These are phyloP conservation scores for Aphanomyces invadans DNA, from an alignment of 352 stramenopile genomes.

Conservation along the genomic window DNA sequence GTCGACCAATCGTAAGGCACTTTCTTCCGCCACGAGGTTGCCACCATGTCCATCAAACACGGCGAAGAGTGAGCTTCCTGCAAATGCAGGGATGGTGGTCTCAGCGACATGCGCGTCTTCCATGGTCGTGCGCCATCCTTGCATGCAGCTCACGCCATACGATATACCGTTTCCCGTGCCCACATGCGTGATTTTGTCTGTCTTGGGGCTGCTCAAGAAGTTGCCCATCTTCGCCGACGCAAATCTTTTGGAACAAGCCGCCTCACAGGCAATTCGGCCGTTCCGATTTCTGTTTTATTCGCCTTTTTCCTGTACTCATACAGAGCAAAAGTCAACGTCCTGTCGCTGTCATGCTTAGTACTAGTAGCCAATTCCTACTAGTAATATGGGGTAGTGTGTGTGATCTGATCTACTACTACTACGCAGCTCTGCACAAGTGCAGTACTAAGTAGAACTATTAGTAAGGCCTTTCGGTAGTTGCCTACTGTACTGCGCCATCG, in stretches of 20 bases:
- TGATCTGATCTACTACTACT: no score
- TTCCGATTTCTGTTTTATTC: neutral
- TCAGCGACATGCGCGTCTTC: conserved; percentile 65
- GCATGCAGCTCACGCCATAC: conserved; percentile 67
- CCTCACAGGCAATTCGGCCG: neutral
- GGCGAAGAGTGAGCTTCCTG: conserved; percentile 55
- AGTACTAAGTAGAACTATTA: no score
- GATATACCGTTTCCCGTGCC: conserved; percentile 45
- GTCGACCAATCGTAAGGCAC: conserved; percentile 33
- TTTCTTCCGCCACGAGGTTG: conserved; percentile 44
- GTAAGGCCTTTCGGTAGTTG: no score
- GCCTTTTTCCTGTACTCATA: neutral
- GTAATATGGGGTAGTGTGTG: no score
- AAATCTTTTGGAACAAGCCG: neutral
- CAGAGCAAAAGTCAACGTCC: no score
- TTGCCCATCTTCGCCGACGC: conserved; percentile 52
- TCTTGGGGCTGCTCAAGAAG: conserved; percentile 66
- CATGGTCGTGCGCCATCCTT: conserved; percentile 77
- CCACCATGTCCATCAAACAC: conserved; percentile 77
- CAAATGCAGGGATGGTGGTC: conserved; percentile 36
- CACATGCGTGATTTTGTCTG: conserved; percentile 59
- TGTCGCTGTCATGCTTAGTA: no score
- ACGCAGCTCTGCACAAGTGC: no score
- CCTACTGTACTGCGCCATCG: no score
- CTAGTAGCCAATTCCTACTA: no score